These are phyloP conservation scores for Lecanoromycetidae sp. DNA, from an alignment of 2,329 filamentous ascomycete species.

Conservation along the genomic window DNA sequence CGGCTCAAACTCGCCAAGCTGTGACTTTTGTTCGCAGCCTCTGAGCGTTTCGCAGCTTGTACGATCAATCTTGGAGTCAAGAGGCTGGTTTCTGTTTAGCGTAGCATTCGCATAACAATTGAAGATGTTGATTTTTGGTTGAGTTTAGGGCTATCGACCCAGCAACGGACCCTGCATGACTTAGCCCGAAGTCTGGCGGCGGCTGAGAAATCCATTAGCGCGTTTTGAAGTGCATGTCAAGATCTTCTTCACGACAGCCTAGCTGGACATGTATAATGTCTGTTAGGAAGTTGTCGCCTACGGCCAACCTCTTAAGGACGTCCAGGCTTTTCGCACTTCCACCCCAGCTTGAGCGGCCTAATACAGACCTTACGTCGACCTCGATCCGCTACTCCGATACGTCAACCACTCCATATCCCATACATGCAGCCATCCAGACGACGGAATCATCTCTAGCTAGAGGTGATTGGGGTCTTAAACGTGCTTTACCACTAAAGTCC, in stretches of 20 bases:
- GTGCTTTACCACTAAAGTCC: constrained; percentile 63
- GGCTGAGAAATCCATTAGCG: too few species aligned
- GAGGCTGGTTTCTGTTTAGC: background rate
- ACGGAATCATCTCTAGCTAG: constrained; percentile 57
- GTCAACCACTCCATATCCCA: constrained; percentile 68
- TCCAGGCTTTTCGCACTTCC: constrained; percentile 88
- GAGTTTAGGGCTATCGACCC: background rate
- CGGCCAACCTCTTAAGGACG: constrained; percentile 60
- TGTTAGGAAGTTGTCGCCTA: constrained; percentile 41
- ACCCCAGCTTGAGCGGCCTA: constrained; percentile 54
- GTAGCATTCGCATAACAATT: background rate
- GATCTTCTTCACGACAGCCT: background rate
- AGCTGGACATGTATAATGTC: too few species aligned
- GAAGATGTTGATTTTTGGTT: background rate
- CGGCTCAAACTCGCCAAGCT: too few species aligned
- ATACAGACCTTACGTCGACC: constrained; percentile 37
- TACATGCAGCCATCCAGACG: constrained; percentile 68
- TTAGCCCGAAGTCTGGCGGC: too few species aligned
- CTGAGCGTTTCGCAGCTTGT: too few species aligned
- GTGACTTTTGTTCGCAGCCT: too few species aligned
- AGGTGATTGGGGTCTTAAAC: constrained; percentile 90
- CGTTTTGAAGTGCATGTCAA: background rate
- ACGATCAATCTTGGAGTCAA: too few species aligned
- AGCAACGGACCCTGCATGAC: background rate
- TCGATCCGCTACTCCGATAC: constrained; percentile 47